Percentiles rank a stretch among this genome's conserved stretches.
Evolutionary conservation across 2,329 filamentous ascomycete species (phyloP).

Genomic region (Ophiostoma sp.): DNA sequence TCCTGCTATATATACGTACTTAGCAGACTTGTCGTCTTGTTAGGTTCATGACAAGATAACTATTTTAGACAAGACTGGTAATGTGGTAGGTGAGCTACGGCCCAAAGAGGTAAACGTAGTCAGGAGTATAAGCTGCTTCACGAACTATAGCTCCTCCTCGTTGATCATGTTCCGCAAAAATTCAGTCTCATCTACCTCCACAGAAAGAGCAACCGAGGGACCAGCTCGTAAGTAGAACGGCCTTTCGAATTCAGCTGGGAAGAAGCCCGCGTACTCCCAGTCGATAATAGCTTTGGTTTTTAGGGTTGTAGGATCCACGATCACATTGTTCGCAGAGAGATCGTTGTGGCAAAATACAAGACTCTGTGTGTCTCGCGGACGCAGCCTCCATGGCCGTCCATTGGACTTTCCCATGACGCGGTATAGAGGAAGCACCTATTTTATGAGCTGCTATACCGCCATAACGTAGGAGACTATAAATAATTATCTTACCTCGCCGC

Average conservation of each 20-base stretch:
- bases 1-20: no score
- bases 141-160: background rate
- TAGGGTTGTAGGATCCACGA: conserved; percentile 29
- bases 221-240: conserved; percentile 23
- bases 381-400: conserved; percentile 28
- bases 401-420: conserved; percentile 29
- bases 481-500: background rate
- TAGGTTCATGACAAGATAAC: no score
- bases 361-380: conserved; percentile 23
- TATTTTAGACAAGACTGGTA: no score
- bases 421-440: conserved; percentile 29
- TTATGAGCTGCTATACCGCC: conserved; percentile 19
- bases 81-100: no score
- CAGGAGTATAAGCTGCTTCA: no score
- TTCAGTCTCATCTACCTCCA: conserved; percentile 28
- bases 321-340: conserved; percentile 28
- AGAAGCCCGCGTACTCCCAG: conserved; percentile 32
- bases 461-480: background rate
- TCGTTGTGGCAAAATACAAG: conserved; percentile 31
- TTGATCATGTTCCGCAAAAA: background rate
- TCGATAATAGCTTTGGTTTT: conserved; percentile 30
- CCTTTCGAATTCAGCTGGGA: conserved; percentile 30
- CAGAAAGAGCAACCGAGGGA: conserved; percentile 27
- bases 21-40: no score
- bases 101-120: no score